Evolutionary conservation across 2,329 filamentous ascomycete species (phyloP), one percentile per base, ranked within the genome.

Genomic region (Aspergillus pseudoterreus): DNA sequence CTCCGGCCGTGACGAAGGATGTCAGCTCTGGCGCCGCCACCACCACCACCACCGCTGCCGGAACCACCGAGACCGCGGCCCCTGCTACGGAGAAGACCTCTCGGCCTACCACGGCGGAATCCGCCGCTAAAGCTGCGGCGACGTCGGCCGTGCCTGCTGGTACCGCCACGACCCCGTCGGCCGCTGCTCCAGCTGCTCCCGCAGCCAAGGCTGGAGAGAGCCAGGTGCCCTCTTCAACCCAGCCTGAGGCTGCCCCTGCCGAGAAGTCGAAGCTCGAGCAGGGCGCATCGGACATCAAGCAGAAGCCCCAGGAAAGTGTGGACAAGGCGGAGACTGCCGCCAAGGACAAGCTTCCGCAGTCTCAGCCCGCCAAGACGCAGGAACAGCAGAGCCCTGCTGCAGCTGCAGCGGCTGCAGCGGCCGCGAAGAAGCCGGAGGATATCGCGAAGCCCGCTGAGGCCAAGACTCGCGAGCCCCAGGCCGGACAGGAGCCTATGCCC

Each of bases 21-120:
- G 27, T n/a, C 54, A 49, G 57, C 11, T 54, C 57, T n/a, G 58
- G 60, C 19, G 47, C 43, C 15, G 57, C 57, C 4, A 52, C 59
- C 32, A 60, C 59, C 32, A 60, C 59, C n/a, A 60, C 56, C 8
- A 62, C 55, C 4, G 48, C 52, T 30, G 57, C 62, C 6, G 55
- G 60, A 12, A 48, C 58, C 41, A 56, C 53, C 17, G 49, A 53
- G 32, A 50, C 47, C 41, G 35, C 48, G 10, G 56, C 52, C 36
- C 44, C 50, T 15, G 44, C 51, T 3, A 30, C 38, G n/a, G 38
- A 55, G 44, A 43, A 38, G 35, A 30, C 27, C 27, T 30, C 27
- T 30, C 27, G 27, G 27, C 27, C 27, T 30, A 30, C 27, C 27
- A 30, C 27, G 27, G 27, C 27, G 27, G 27, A 30, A 30, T 30